Evolutionary conservation across 306 rosid species (phyloP).

Genomic region (Cucurbita ficifolia): DNA sequence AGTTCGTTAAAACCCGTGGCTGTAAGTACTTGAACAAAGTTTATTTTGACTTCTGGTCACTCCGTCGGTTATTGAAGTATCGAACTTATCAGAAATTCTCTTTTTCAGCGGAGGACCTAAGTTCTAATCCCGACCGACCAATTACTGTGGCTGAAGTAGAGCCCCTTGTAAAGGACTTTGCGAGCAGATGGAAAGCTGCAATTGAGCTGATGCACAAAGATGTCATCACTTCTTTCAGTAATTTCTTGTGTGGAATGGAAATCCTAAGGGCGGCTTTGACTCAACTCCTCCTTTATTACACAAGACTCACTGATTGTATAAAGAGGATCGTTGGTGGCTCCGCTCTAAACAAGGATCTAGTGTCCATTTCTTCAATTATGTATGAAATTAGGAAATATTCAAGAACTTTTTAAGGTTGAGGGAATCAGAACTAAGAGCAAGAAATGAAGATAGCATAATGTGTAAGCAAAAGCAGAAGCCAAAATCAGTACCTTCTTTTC

Average conservation of each 20-base stretch:
- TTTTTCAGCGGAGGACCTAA: slow-evolving; percentile 71
- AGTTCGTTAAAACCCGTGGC: slow-evolving; percentile 81
- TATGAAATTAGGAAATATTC: slow-evolving; percentile 90
- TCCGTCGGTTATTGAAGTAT: not conserved
- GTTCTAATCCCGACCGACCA: slow-evolving; percentile 47
- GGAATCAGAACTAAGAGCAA: not conserved
- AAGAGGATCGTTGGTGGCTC: slow-evolving; percentile 71
- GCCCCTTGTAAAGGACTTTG: slow-evolving; percentile 95
- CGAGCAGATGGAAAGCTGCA: slow-evolving; percentile 88
- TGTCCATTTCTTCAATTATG: slow-evolving; percentile 81
- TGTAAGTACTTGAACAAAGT: slow-evolving; percentile 38
- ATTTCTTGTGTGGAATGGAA: slow-evolving; percentile 95
- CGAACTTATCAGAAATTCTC: slow-evolving; percentile 7
- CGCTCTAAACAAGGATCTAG: slow-evolving; percentile 78
- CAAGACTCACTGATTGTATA: slow-evolving; percentile 85
- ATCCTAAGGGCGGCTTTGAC: slow-evolving; percentile 77
- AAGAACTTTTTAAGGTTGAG: slow-evolving; percentile 55
- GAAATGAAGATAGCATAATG: not conserved
- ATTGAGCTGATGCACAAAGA: slow-evolving; percentile 98
- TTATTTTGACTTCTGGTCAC: slow-evolving; percentile 3
- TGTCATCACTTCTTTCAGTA: slow-evolving; percentile 95
- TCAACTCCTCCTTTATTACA: slow-evolving; percentile 77
- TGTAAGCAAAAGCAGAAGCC: not conserved
- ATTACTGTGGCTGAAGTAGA: slow-evolving; percentile 61
- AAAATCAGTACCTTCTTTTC: not conserved